Base-by-base conservation (phyloP, 148 eudicot genomes). In the Euryodendron excelsum region DNA sequence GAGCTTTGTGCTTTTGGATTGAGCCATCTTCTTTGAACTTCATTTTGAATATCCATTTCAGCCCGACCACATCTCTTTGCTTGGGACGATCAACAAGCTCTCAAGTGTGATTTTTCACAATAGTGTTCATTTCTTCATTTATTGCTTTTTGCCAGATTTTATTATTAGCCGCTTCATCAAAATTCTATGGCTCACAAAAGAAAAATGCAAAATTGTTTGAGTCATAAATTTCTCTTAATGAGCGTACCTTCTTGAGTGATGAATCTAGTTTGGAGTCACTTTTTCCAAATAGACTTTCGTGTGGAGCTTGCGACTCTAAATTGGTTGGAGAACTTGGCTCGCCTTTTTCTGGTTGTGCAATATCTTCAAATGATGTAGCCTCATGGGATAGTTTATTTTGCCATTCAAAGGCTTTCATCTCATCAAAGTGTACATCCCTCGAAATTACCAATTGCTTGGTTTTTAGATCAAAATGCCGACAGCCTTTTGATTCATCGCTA, bases 171-270 rank as follows among this genome's bases (percentile, higher is more conserved):
- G 34, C 77, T 8, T 56, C 36, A 21, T 74, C 50, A 58, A 74
- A 59, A 0, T 36, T 58, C 15, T 74, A 48, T 9, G 77, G 77
- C n/a, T 74, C 37, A 58, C 66, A 74, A 74, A 48, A 55, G 50
- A 74, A 70, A 58, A 74, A 25, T 34, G 48, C 77, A 34, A 74
- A 20, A 58, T 74, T 58, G 8, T 50, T 36, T 11, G 66, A n/a
- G 0, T 58, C 65, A 74, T 74, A 74, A 58, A 59, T 56, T 13
- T 59, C 64, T 74, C 65, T 58, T 33, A 58, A 2, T 20, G 77
- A 25, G n/a, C 63, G 1, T 36, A 58, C 50, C 50, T 59, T 74
- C 39, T 37, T 33, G 20, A 33, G 15, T 13, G 66, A 33, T 21
- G 77, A 74, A 4, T 74, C 39, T 13, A 14, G 47, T 20, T 37